Evolutionary conservation across 2,329 filamentous ascomycete species (phyloP).

Genomic region (Cercospora sojina): DNA sequence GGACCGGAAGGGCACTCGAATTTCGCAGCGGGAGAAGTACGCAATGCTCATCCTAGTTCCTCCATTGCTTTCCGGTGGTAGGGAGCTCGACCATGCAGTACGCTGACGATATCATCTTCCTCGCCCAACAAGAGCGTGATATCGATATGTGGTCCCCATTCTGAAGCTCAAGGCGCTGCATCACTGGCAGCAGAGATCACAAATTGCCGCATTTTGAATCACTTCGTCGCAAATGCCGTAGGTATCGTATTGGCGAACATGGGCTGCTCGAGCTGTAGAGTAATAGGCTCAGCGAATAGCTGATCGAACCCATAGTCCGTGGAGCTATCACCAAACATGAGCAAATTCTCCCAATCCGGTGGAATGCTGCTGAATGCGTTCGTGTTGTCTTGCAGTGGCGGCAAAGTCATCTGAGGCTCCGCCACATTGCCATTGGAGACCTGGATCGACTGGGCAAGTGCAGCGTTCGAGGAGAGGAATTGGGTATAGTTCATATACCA

Average conservation of each 20-base stretch:
- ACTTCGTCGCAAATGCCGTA: neutral
- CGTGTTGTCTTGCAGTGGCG: neutral
- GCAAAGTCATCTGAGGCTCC: neutral
- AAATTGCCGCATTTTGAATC: neutral
- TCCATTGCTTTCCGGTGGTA: too few species aligned
- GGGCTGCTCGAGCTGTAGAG: constrained; percentile 5
- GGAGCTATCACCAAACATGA: constrained; percentile 16
- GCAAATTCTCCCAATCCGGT: constrained; percentile 16
- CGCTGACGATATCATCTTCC: too few species aligned
- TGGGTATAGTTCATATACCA: constrained; percentile 26
- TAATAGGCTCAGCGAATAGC: constrained; percentile 23
- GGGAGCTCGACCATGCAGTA: too few species aligned
- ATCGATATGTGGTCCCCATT: neutral
- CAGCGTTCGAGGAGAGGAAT: constrained; percentile 11
- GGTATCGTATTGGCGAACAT: neutral
- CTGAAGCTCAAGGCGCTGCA: neutral
- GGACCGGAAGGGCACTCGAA: too few species aligned
- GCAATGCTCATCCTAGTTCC: too few species aligned
- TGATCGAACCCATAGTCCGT: constrained; percentile 26
- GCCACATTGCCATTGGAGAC: neutral
- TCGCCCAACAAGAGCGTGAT: neutral
- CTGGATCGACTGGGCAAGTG: neutral
- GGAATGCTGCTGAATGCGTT: neutral
- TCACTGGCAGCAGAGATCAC: neutral
- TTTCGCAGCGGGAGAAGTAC: too few species aligned